Evolutionary conservation across 345 rosid genomes (phyloP).

Genomic region (Eucalyptus albens): DNA sequence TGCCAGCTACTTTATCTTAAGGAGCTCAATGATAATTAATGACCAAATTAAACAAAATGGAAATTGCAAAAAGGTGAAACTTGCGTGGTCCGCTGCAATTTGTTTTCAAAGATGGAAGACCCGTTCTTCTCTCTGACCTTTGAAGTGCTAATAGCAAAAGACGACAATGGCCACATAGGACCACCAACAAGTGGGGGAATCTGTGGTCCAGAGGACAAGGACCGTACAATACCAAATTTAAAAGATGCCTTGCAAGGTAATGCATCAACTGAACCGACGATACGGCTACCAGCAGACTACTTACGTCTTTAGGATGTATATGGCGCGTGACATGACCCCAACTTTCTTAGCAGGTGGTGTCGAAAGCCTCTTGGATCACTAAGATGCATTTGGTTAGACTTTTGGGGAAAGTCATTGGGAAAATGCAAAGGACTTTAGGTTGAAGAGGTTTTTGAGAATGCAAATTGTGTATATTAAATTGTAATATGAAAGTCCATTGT

Average conservation of each 20-base stretch:
- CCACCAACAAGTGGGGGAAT: not conserved
- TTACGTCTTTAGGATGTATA: not conserved
- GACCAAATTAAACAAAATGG: not conserved
- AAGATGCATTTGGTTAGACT: too few relatives aligned
- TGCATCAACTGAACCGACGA: not conserved
- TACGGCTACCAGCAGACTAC: not conserved
- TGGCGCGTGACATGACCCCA: not conserved
- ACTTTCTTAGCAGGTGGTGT: not conserved
- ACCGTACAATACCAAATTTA: not conserved
- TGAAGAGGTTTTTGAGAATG: too few relatives aligned
- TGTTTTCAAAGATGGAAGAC: not conserved
- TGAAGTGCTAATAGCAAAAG: not conserved
- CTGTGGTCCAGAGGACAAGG: not conserved
- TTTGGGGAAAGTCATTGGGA: fast-evolving
- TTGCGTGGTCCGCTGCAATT: not conserved
- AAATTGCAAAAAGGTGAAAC: not conserved
- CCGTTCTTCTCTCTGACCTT: not conserved
- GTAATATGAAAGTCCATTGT: too few relatives aligned
- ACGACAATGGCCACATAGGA: not conserved
- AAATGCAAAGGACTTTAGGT: too few relatives aligned
- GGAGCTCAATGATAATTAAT: not conserved
- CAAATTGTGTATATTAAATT: too few relatives aligned
- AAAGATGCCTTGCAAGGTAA: not conserved
- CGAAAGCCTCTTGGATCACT: not conserved
- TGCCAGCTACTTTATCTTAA: not conserved